Conservation (phyloP, 306 rosid species). For the Alnus rubra region DNA sequence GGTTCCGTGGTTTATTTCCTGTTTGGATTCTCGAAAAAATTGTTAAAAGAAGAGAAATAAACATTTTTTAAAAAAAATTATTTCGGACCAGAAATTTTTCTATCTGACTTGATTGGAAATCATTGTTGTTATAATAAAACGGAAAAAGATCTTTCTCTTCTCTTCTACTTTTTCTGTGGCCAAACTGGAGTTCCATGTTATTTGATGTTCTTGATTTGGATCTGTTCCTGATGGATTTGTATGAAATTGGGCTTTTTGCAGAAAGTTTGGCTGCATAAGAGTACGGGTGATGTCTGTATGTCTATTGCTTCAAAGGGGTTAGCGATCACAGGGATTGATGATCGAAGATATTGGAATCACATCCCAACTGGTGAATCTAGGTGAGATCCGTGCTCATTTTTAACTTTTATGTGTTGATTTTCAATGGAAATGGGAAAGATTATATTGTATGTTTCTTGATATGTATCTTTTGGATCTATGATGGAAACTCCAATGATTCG, state of each 20-base stretch:
- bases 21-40: background rate
- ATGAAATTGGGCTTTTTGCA: constrained; percentile 34
- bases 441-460: constrained; percentile 31
- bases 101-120: background rate
- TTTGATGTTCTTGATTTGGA: constrained; percentile 1
- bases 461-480: constrained; percentile 27
- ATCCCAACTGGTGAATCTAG: constrained; percentile 71
- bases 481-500: constrained; percentile 25
- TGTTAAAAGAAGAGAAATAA: background rate
- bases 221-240: constrained; percentile 19
- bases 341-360: constrained; percentile 71
- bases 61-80: background rate
- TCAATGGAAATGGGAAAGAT: constrained; percentile 16
- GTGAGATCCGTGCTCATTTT: constrained; percentile 38
- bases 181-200: background rate
- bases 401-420: background rate
- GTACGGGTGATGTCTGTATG: constrained; percentile 70
- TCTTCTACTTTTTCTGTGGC: background rate
- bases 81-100: background rate
- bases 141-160: background rate
- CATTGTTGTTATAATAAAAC: too few relatives aligned
- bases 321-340: constrained; percentile 83
- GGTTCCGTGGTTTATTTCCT: background rate
- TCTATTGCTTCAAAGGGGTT: constrained; percentile 73
- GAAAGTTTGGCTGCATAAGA: constrained; percentile 88